A percentile compares a stretch with the other conserved stretches of the same genome.
Conservation (phyloP, 2,329 filamentous ascomycete species). For the Alternaria sp. region DNA sequence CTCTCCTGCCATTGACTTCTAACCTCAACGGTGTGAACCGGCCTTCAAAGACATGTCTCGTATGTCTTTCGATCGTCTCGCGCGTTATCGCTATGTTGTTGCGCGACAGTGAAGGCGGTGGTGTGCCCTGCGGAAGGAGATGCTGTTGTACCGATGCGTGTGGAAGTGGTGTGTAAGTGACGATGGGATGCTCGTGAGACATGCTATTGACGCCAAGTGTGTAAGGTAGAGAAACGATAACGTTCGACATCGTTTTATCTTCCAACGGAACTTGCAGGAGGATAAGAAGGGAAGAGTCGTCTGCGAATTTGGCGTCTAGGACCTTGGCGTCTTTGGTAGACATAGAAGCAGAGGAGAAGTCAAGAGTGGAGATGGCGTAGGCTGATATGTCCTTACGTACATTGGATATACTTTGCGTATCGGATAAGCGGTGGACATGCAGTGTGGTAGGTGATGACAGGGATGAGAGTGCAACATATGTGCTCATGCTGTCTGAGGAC, state of each 20-base stretch:
- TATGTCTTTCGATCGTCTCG: slow-evolving; percentile 26
- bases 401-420: slow-evolving; percentile 52
- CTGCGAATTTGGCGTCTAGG: slow-evolving; percentile 72
- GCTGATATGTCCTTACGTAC: slow-evolving; percentile 40
- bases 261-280: slow-evolving; percentile 55
- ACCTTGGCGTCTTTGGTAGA: slow-evolving; percentile 60
- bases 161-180: slow-evolving; percentile 18
- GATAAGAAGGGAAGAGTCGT: slow-evolving; percentile 68
- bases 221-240: slow-evolving; percentile 44
- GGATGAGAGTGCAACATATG: slow-evolving; percentile 36
- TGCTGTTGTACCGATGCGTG: slow-evolving; percentile 6
- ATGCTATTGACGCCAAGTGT: neutral
- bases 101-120: neutral
- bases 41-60: slow-evolving; percentile 59
- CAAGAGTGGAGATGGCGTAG: slow-evolving; percentile 64
- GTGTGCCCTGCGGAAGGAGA: slow-evolving; percentile 5
- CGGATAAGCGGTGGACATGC: slow-evolving; percentile 45
- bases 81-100: slow-evolving; percentile 11
- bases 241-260: neutral
- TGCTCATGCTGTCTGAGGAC: slow-evolving; percentile 27
- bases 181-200: slow-evolving; percentile 29
- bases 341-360: slow-evolving; percentile 33
- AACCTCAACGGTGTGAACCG: slow-evolving; percentile 60
- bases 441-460: slow-evolving; percentile 11
- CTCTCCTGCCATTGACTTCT: slow-evolving; percentile 64